Evolutionary conservation across 139 green algal genomes (phyloP), one percentile per base, ranked within the genome.

Genomic region (Pedinophyceae sp.): DNA sequence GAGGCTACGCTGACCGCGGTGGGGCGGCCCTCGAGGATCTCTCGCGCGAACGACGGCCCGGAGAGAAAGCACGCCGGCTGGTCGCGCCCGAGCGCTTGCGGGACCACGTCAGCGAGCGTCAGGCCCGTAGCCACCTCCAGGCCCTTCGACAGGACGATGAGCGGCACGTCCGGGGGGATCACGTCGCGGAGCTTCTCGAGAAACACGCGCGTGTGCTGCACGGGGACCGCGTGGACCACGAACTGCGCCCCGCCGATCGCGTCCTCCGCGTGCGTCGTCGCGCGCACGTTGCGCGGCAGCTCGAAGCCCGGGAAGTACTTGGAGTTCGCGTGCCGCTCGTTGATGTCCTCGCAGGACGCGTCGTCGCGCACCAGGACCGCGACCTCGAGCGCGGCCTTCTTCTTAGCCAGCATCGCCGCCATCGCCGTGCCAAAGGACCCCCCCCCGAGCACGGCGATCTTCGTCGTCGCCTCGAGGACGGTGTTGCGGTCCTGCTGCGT

Each of bases 341-440:
- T 97, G 66, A 98, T 94, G 67, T 84, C 73, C 15, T 72, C 52
- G 55, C 74, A 87, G 1, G 90, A 57, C 49, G 81, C 66, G 1
- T 73, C 56, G 70, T 93, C 80, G 0, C 91, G 65, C 50, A 97
- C 57, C 26, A 98, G 76, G 64, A 83, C 63, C 24, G 84, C 68
- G 16, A 94, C 86, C 45, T 93, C 72, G 27, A 95, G 52, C 6
- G 76, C 55, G 1, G 50, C 30, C 52, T 90, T 88, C 57, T 95
- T 84, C 1, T 79, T 59, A 2, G 90, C 91, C 6, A 97, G 65
- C 10, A 79, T 56, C 19, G 60, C 69, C 1, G 61, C 90, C 80
- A 98, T 93, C 1, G 91, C 91, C 2, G 91, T 98, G 27, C 87
- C 91, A 57, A 98, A 98, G 25, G 76, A 89, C 6, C 91, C 91